phyloP scores from a whole-genome alignment of 1,139 yeast species.

The Lodderomyces theae region DNA sequence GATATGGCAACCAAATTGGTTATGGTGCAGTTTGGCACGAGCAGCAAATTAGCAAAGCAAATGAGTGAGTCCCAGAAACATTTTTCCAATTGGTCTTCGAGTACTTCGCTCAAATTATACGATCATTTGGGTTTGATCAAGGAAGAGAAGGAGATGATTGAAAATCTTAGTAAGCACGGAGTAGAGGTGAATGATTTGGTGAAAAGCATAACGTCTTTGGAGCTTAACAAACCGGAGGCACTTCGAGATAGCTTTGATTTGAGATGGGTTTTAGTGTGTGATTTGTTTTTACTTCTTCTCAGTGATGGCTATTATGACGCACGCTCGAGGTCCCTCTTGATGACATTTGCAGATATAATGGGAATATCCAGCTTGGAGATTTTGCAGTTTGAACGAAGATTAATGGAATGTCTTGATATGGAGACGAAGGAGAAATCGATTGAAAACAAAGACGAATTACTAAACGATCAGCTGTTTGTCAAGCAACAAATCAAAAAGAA shows the following conservation, averaged over 20 bases:
- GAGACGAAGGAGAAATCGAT: conserved; percentile 59
- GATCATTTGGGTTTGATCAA: conserved; percentile 73
- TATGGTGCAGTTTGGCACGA: conserved; percentile 48
- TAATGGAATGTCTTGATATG: conserved; percentile 85
- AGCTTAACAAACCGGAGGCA: conserved; percentile 23
- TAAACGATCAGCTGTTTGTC: conserved; percentile 72
- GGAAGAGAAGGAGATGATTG: conserved; percentile 86
- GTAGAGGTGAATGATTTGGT: conserved; percentile 71
- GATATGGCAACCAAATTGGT: conserved; percentile 83
- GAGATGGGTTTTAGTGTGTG: conserved; percentile 92
- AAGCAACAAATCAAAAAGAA: conserved; percentile 67
- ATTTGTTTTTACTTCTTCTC: conserved; percentile 72
- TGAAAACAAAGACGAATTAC: conserved; percentile 61
- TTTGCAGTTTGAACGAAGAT: conserved; percentile 83
- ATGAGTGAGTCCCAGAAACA: conserved; percentile 73
- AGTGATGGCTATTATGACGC: conserved; percentile 89
- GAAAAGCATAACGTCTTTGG: conserved; percentile 49
- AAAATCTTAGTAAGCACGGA: conserved; percentile 80
- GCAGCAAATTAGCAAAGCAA: conserved; percentile 54
- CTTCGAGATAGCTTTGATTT: conserved; percentile 53
- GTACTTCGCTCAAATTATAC: conserved; percentile 67
- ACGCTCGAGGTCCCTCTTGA: conserved; percentile 74
- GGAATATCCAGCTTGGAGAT: conserved; percentile 64
- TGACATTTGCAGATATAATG: conserved; percentile 61
- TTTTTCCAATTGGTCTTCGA: conserved; percentile 82